Conservation (phyloP, 1,139 yeast species). For the Debaryomyces sp. region DNA sequence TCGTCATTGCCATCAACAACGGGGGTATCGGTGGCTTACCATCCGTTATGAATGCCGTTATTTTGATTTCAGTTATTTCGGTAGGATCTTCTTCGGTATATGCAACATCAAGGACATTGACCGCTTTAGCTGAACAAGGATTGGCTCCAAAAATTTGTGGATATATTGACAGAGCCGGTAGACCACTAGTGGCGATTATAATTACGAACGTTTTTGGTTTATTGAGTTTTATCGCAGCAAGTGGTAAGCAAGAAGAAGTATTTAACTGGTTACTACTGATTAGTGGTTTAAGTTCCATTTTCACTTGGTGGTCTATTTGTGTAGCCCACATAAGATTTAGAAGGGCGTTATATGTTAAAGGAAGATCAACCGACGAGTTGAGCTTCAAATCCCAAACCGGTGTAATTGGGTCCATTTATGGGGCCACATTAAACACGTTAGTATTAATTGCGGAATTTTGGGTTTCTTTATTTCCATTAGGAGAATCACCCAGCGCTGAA, state of each 20-base stretch:
- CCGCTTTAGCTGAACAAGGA: conserved; percentile 46
- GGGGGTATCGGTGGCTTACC: conserved; percentile 55
- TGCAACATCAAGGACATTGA: conserved; percentile 46
- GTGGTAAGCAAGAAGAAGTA: conserved; percentile 32
- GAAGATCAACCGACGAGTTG: conserved; percentile 33
- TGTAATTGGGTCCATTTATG: conserved; percentile 33
- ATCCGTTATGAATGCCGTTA: conserved; percentile 47
- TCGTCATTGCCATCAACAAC: conserved; percentile 53
- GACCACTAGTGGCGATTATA: conserved; percentile 45
- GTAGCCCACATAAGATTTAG: conserved; percentile 39
- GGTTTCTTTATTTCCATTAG: conserved; percentile 46
- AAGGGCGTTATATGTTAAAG: conserved; percentile 30
- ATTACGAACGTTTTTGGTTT: conserved; percentile 41
- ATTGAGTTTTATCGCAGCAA: conserved; percentile 43
- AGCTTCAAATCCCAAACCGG: conserved; percentile 37
- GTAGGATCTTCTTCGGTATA: conserved; percentile 50
- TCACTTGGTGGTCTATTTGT: conserved; percentile 40
- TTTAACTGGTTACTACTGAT: conserved; percentile 41
- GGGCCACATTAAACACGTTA: conserved; percentile 28
- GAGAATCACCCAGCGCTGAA: conserved; percentile 33
- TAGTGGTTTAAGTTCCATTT: conserved; percentile 40
- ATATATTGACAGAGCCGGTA: conserved; percentile 44
- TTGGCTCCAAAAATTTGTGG: conserved; percentile 43
- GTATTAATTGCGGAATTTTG: conserved; percentile 46
- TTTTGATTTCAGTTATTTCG: conserved; percentile 43